These are phyloP conservation scores for Cymbidium sinense DNA, from an alignment of 106 monocot genomes.

Conservation along the genomic window DNA sequence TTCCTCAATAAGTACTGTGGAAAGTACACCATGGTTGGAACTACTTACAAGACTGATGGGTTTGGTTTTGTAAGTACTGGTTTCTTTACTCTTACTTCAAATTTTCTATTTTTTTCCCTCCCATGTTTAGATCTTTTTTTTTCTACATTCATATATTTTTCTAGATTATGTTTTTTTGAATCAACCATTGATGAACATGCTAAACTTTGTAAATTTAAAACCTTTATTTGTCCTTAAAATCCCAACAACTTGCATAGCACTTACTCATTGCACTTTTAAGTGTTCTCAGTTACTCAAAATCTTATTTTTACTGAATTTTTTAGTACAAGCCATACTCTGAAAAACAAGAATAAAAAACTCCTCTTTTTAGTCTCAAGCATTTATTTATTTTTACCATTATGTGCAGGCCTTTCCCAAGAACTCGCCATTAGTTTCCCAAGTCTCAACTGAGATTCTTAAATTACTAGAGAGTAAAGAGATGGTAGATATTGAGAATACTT, in stretches of 20 bases:
- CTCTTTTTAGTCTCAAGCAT: background rate
- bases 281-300: no score
- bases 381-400: background rate
- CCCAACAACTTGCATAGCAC: no score
- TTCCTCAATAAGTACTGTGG: slow-evolving; percentile 49
- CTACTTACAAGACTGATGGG: slow-evolving; percentile 54
- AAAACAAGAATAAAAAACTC: background rate
- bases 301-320: no score
- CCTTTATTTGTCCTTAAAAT: no score
- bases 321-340: no score
- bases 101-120: no score
- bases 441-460: slow-evolving; percentile 43
- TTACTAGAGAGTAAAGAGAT: slow-evolving; percentile 27
- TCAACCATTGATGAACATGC: no score
- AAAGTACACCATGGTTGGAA: slow-evolving; percentile 63
- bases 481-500: slow-evolving; percentile 28
- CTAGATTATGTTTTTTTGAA: no score
- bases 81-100: background rate
- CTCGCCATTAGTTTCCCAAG: slow-evolving; percentile 48
- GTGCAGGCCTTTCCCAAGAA: slow-evolving; percentile 48
- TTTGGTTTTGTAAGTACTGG: slow-evolving; percentile 73
- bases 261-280: no score
- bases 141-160: no score
- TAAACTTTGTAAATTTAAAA: no score
- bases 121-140: no score